Base-by-base conservation (phyloP, 2,329 filamentous ascomycete species). In the Volutella citrinella region DNA sequence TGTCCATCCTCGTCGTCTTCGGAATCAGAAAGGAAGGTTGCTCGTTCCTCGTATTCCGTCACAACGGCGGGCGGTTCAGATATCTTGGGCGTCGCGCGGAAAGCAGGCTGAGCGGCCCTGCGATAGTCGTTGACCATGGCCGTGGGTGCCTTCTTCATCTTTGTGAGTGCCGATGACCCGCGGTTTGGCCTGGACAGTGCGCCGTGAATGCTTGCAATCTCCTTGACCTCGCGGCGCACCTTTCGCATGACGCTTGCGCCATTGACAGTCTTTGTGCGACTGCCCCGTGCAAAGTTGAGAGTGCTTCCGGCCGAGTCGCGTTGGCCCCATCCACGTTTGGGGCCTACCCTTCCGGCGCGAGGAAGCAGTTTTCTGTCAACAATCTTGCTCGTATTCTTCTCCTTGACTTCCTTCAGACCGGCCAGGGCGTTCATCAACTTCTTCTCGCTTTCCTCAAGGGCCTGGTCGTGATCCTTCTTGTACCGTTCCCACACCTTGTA, bases 401-500 rank as follows among this genome's bases (percentile, higher is more conserved):
- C 69, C 45, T 78, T 77, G 41, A 78, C 66, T 38, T 76, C 65
- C 49, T 74, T 70, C 42, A 84, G 69, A 11, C 70, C 75, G 11
- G 72, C 69, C 27, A 84, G 64, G 25, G 75, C 72, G 28, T 68
- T 68, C 49, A 69, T 74, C 36, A 88, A 66, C 33, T 68, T 69
- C 39, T 70, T 72, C 38, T 78, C 72, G 45, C 82, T 80, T 41
- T 75, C 75, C 30, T 76, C 68, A 7, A 83, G 69, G 32, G 76
- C 69, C 32, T 70, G 64, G 20, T 76, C 66, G 22, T 80, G 74
- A 42, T 82, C 69, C 25, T 67, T 68, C 45, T 77, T 72, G 54
- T 90, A 82, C 43, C 80, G 78, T 45, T 73, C 68, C 64, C 94
- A 96, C 11, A 94, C 72, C 35, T 83, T 79, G 56, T 82, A 79